Evolutionary conservation across 2,329 filamentous ascomycete genomes (phyloP), one percentile per base, ranked within the genome.

Genomic region (Knufia fluminis): DNA sequence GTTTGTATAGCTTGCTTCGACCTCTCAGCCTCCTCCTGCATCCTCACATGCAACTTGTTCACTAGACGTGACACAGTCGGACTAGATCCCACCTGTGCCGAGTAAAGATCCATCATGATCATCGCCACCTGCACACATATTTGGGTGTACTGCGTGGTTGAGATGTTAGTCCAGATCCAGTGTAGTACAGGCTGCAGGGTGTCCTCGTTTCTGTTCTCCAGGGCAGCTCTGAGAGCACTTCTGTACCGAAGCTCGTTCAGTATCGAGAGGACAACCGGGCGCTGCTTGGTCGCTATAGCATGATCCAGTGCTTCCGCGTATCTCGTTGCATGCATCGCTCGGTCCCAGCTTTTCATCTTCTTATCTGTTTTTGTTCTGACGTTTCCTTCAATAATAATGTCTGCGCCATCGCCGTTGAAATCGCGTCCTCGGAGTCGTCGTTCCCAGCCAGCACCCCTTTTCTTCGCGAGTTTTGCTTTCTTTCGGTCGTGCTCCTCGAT

Each of bases 181-280:
- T 78, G 79, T 46, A 98, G 72, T 10, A 97, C 76, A 1, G 91
- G 90, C 65, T 87, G 79, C 3, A 98, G 79, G 0, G 82, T 82
- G 35, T 81, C 73, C 66, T 95, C 89, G 62, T 95, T 86, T 40
- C 92, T 80, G 54, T 82, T 80, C 61, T 84, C 78, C 40, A 98
- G 77, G 3, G 92, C 88, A 31, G 84, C 79, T 43, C 85, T 81
- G 52, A 96, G 75, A 1, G 89, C 91, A 52, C 85, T 88, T 52
- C 91, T 85, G 68, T 98, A 91, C 35, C 87, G 83, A 28, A 98
- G 76, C 4, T 89, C 86, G 10, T 85, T 84, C 17, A 98, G 74
- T 23, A 95, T 72, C 0, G 88, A 94, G 23, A 96, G 75, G 43
- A 85, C 71, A 16, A 47, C n/a, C 22, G 20, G 24, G 64, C 81